Conservation (phyloP, 2,329 filamentous ascomycete genomes). For the Niveomyces coronatus region DNA sequence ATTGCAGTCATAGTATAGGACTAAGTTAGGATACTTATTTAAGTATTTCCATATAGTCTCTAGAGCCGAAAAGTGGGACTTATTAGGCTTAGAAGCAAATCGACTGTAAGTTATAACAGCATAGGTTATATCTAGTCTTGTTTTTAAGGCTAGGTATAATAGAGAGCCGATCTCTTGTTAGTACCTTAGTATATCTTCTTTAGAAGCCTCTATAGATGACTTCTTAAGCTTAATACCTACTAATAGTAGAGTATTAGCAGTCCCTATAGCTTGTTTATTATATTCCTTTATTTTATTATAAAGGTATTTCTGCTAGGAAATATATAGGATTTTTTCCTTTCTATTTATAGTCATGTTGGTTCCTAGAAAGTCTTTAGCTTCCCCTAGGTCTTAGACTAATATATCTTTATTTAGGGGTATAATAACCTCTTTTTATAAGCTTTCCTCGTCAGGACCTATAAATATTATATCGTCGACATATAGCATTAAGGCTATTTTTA, state of each 20-base stretch:
- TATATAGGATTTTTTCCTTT: background rate
- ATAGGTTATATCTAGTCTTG: slow-evolving; percentile 3
- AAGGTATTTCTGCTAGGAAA: slow-evolving; percentile 1
- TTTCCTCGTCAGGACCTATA: too few relatives aligned
- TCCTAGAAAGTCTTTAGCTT: background rate
- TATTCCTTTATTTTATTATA: background rate
- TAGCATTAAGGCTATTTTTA: too few relatives aligned
- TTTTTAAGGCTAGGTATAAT: slow-evolving; percentile 4
- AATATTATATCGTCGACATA: too few relatives aligned
- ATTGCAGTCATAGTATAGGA: slow-evolving; percentile 2
- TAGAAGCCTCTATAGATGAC: background rate
- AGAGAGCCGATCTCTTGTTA: slow-evolving; percentile 4
- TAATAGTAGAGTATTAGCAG: background rate
- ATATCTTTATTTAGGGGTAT: background rate
- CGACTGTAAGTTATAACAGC: background rate
- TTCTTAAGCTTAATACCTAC: slow-evolving; percentile 1
- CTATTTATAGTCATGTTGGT: slow-evolving; percentile 1
- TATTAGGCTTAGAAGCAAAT: slow-evolving; percentile 3
- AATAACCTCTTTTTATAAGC: too few relatives aligned
- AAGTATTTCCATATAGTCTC: slow-evolving; percentile 5
- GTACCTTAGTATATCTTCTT: slow-evolving; percentile 2
- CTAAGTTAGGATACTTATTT: slow-evolving; percentile 3
- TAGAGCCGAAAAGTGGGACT: background rate
- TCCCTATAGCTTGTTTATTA: slow-evolving; percentile 6
- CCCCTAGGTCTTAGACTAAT: background rate